These are phyloP conservation scores for Metschnikowia colocasiae DNA, from an alignment of 805 yeast species.

Conservation along the genomic window DNA sequence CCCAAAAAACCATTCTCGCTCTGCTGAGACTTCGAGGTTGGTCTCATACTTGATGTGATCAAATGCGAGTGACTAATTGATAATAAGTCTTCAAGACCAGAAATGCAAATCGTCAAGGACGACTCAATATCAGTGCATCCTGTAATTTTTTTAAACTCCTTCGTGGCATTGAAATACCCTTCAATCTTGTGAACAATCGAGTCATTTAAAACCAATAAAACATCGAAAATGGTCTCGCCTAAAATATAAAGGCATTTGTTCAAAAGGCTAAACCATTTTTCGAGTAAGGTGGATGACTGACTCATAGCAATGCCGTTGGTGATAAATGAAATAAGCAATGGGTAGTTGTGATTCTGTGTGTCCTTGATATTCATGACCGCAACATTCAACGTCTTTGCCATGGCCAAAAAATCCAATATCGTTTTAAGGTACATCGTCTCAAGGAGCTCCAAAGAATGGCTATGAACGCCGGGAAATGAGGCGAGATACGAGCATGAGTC, in stretches of 20 bases:
- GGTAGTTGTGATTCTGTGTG: conserved; percentile 23
- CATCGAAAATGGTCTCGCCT: conserved; percentile 51
- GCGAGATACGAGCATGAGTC: conserved; percentile 29
- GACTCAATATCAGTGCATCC: conserved; percentile 36
- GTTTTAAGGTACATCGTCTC: conserved; percentile 26
- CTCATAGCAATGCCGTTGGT: conserved; percentile 47
- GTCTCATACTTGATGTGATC: conserved; percentile 29
- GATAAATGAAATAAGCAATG: conserved; percentile 42
- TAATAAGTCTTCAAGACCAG: conserved; percentile 66
- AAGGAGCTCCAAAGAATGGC: conserved; percentile 26
- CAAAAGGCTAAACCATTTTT: conserved; percentile 48
- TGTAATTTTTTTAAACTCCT: conserved; percentile 14
- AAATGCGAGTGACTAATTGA: conserved; percentile 55
- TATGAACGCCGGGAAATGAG: conserved; percentile 7
- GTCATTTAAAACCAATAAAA: conserved; percentile 51
- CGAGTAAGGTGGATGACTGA: conserved; percentile 40
- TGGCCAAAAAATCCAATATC: conserved; percentile 27
- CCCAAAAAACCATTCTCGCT: conserved; percentile 57
- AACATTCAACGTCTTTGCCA: conserved; percentile 28
- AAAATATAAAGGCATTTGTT: conserved; percentile 51
- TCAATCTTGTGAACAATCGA: conserved; percentile 43
- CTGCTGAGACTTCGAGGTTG: conserved; percentile 9
- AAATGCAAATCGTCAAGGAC: conserved; percentile 43
- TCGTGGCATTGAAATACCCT: conserved; percentile 27
- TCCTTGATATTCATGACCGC: conserved; percentile 30